These are phyloP conservation scores for Xylariales sp. DNA, from an alignment of 2,329 filamentous ascomycete species.

Conservation along the genomic window DNA sequence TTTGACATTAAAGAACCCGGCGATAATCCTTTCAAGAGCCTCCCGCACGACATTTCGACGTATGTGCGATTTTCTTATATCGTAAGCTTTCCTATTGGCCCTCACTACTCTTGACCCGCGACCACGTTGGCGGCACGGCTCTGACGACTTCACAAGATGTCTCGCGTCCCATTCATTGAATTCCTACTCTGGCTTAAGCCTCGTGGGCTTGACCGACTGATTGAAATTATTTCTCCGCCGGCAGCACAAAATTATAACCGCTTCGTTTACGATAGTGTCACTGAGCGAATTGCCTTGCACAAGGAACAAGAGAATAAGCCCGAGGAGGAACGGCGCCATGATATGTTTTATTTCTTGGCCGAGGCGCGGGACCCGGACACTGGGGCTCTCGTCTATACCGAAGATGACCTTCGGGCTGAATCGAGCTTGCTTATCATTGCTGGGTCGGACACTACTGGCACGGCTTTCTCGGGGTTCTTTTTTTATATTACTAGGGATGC, in stretches of 20 bases:
- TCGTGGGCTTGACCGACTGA: slow-evolving; percentile 36
- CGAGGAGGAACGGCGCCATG: slow-evolving; percentile 39
- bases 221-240: slow-evolving; percentile 33
- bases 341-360: slow-evolving; percentile 44
- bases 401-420: slow-evolving; percentile 39
- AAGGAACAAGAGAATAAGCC: slow-evolving; percentile 32
- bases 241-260: slow-evolving; percentile 28
- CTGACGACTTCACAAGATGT: slow-evolving; percentile 28
- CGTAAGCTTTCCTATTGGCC: not conserved
- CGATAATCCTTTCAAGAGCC: slow-evolving; percentile 38
- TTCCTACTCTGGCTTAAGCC: slow-evolving; percentile 40
- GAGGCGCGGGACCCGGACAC: slow-evolving; percentile 41
- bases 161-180: slow-evolving; percentile 29
- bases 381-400: slow-evolving; percentile 30
- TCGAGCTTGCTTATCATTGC: slow-evolving; percentile 20
- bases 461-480: not conserved
- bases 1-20: slow-evolving; percentile 45
- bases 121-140: no score
- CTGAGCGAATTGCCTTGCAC: slow-evolving; percentile 36
- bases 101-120: no score
- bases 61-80: not conserved
- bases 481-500: slow-evolving; percentile 7
- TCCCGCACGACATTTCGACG: not conserved
- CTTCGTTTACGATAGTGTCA: slow-evolving; percentile 39
- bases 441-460: not conserved